These are phyloP conservation scores for Saccharomyces jurei DNA, from an alignment of 805 yeast genomes.

Conservation along the genomic window DNA sequence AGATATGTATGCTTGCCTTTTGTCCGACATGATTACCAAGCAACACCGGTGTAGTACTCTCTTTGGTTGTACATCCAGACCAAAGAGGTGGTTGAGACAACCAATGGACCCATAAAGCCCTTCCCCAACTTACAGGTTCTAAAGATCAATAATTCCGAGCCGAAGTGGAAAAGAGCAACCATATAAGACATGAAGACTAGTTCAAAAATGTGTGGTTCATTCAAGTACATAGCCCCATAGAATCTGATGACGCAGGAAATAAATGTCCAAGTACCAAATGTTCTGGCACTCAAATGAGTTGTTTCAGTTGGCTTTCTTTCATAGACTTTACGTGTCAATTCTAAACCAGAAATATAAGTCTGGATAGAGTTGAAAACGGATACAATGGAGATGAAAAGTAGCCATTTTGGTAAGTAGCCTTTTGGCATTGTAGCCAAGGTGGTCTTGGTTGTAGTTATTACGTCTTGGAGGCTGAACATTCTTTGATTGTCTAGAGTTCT, in stretches of 20 bases:
- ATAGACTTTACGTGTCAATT: conserved; percentile 74
- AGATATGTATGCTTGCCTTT: not conserved
- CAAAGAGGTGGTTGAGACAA: conserved; percentile 68
- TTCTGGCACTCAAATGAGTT: conserved; percentile 74
- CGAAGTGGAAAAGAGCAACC: conserved; percentile 79
- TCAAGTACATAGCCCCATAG: conserved; percentile 75
- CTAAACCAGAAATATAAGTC: conserved; percentile 67
- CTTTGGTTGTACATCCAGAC: conserved; percentile 75
- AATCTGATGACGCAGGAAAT: conserved; percentile 76
- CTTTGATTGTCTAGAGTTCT: not conserved
- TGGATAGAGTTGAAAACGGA: conserved; percentile 86
- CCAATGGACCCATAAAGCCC: conserved; percentile 82
- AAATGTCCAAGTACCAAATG: conserved; percentile 97
- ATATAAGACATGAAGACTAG: conserved; percentile 72
- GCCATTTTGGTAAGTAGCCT: conserved; percentile 70
- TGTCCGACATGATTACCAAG: conserved; percentile 11
- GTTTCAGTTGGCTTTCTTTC: conserved; percentile 54
- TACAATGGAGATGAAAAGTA: conserved; percentile 75
- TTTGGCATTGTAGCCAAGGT: conserved; percentile 30
- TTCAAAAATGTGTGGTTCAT: conserved; percentile 63
- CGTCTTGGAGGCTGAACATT: conserved; percentile 29
- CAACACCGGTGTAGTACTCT: conserved; percentile 46
- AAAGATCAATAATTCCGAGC: conserved; percentile 71
- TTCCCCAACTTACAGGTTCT: conserved; percentile 76
- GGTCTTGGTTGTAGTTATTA: conserved; percentile 27